A percentile compares a stretch with the other conserved stretches of the same genome.
phyloP scores from a whole-genome alignment of 768 basidiomycete species.

The Neoboletus magnificus region DNA sequence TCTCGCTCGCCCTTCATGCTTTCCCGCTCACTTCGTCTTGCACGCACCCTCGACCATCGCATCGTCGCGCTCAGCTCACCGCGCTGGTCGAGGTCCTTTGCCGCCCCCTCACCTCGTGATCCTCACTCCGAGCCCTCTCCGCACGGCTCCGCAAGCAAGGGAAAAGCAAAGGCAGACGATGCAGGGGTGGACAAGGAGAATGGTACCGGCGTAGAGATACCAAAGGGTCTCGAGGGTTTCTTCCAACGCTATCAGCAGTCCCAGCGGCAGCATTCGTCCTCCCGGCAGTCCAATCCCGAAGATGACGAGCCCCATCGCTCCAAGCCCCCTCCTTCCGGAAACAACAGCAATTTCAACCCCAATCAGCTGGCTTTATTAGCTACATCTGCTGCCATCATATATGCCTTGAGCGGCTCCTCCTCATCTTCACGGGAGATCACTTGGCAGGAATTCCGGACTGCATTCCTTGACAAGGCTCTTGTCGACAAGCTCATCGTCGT shows the following conservation, averaged over 20 bases:
- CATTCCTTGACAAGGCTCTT: constrained; percentile 93
- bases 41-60: constrained; percentile 42
- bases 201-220: constrained; percentile 39
- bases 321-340: constrained; percentile 48
- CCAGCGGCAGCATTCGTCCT: constrained; percentile 30
- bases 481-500: constrained; percentile 92
- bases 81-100: constrained; percentile 41
- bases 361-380: constrained; percentile 59
- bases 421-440: constrained; percentile 84
- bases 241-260: constrained; percentile 62
- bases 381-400: constrained; percentile 60
- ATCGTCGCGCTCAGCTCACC: constrained; percentile 34
- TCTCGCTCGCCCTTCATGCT: constrained; percentile 43
- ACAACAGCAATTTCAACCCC: constrained; percentile 50
- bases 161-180: constrained; percentile 34
- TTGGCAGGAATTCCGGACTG: constrained; percentile 98
- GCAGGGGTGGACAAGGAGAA: constrained; percentile 31
- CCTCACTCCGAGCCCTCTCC: constrained; percentile 27
- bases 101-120: constrained; percentile 42
- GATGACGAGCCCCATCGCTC: constrained; percentile 34
- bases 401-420: constrained; percentile 51
- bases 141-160: constrained; percentile 24
- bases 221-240: constrained; percentile 74
- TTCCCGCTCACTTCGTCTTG: constrained; percentile 57
- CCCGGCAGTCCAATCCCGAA: constrained; percentile 27